These are phyloP conservation scores for Biscogniauxia sp. DNA, from an alignment of 2,329 filamentous ascomycete genomes.

Conservation along the genomic window DNA sequence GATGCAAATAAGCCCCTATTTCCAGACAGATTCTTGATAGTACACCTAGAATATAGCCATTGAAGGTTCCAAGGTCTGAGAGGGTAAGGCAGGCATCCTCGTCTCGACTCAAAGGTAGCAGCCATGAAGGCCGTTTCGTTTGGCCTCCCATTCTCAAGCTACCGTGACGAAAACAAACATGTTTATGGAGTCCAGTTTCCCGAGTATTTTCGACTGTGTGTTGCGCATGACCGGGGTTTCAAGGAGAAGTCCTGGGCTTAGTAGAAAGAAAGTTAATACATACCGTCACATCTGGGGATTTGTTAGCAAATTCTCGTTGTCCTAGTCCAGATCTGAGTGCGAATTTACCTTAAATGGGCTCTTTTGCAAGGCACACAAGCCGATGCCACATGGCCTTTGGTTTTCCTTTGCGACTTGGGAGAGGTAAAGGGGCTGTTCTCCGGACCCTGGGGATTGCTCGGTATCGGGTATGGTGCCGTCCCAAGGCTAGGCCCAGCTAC, in stretches of 20 bases:
- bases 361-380: conserved; percentile 84
- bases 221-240: conserved; percentile 1
- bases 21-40: not conserved
- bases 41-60: not conserved
- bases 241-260: conserved; percentile 14
- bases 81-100: not conserved
- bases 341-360: conserved; percentile 69
- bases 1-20: not conserved
- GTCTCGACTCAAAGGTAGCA: not conserved
- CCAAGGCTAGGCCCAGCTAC: conserved; percentile 31
- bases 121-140: not conserved
- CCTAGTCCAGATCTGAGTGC: conserved; percentile 9
- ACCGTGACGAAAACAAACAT: not conserved
- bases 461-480: conserved; percentile 28
- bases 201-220: not conserved
- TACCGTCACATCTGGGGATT: conserved; percentile 59
- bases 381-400: conserved; percentile 79
- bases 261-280: conserved; percentile 36
- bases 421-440: conserved; percentile 51
- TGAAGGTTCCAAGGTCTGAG: not conserved
- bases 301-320: conserved; percentile 31
- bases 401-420: conserved; percentile 63
- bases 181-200: not conserved
- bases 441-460: conserved; percentile 36
- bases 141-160: not conserved